Percentiles rank a stretch among this genome's conserved stretches.
These are phyloP conservation scores for Trichoderma polysporum DNA, from an alignment of 2,329 filamentous ascomycete genomes.

Conservation along the genomic window DNA sequence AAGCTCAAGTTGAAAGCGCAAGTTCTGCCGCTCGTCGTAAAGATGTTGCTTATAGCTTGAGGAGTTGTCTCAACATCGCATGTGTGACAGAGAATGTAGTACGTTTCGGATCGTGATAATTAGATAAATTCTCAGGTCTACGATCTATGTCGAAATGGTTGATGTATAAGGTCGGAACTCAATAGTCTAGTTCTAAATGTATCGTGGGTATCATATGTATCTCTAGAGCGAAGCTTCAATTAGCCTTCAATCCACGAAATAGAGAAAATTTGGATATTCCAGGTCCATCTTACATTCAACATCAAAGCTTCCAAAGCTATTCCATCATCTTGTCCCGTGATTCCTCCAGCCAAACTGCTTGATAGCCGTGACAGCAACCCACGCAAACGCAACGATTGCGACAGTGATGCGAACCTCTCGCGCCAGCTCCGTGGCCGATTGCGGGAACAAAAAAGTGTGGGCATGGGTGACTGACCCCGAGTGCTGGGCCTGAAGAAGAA, in stretches of 20 bases:
- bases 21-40: neutral
- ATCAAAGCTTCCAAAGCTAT: neutral
- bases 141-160: too few relatives aligned
- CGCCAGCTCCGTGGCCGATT: conserved; percentile 22
- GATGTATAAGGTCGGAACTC: neutral
- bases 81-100: neutral
- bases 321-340: neutral
- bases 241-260: neutral
- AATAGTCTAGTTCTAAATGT: neutral
- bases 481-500: conserved; percentile 26
- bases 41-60: neutral
- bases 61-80: neutral
- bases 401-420: conserved; percentile 26
- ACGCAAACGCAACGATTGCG: conserved; percentile 26
- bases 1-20: too few relatives aligned
- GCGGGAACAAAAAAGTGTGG: conserved; percentile 24
- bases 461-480: conserved; percentile 24
- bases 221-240: neutral
- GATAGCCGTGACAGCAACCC: conserved; percentile 25
- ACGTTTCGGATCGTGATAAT: neutral
- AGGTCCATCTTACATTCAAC: neutral
- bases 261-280: too few relatives aligned
- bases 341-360: conserved; percentile 18
- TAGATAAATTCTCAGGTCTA: neutral
- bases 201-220: neutral